Evolutionary conservation across 306 rosid species (phyloP).

Genomic region (Ziziphus jujuba): DNA sequence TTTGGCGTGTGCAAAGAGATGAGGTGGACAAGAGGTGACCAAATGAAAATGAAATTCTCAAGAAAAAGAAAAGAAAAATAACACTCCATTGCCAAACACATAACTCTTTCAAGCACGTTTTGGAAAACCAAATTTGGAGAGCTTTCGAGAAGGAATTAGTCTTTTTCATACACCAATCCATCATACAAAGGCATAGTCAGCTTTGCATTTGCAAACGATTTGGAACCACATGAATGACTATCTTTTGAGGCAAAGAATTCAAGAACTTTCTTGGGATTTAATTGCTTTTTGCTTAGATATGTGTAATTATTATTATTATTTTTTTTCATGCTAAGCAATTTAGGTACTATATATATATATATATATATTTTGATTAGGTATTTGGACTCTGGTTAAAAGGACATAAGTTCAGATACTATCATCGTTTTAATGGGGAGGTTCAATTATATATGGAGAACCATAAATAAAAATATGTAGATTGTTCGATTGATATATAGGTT

Average conservation of each 20-base stretch:
- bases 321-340: constrained; percentile 54
- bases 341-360: constrained; percentile 30
- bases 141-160: background rate
- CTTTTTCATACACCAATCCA: constrained; percentile 10
- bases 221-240: constrained; percentile 12
- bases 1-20: constrained; percentile 26
- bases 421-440: no score
- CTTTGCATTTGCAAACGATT: constrained; percentile 1
- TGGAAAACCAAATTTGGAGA: constrained; percentile 16
- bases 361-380: no score
- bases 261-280: constrained; percentile 17
- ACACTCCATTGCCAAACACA: constrained; percentile 29
- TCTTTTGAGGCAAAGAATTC: constrained; percentile 31
- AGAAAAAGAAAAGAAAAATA: background rate
- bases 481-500: no score
- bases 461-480: no score
- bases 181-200: constrained; percentile 9
- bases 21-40: constrained; percentile 28
- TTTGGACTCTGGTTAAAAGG: no score
- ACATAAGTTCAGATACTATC: no score
- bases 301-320: background rate
- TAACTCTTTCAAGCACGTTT: constrained; percentile 13
- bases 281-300: constrained; percentile 33
- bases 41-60: constrained; percentile 14
- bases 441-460: no score